Base-by-base conservation (phyloP, 257 asterid species). In the Cynanchum wilfordii region DNA sequence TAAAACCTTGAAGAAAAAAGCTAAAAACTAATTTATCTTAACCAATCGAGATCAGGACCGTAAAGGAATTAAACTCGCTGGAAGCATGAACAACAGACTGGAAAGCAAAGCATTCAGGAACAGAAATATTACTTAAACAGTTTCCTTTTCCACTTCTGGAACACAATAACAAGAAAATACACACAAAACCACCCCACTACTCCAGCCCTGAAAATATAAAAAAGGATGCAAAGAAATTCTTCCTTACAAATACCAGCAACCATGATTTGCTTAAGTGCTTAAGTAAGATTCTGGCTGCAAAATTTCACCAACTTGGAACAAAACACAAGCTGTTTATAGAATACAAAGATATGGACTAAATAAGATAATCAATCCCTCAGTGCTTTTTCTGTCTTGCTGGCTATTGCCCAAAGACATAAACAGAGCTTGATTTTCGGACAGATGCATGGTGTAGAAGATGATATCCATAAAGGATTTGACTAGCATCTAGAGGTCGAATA, bases 281-380 rank as follows among this genome's bases (percentile, higher is more conserved):
- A 49, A 27, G 66, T 3, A 27, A 72, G 63, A 62, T 49, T 55
- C 19, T 29, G n/a, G 12, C 2, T 27, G 22, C 63, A 38, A 30
- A 66, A 64, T 3, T 50, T 33, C 42, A 58, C 36, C 36, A 11
- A 58, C 3, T 11, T 9, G 4, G 38, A 10, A 58, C 1, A 20
- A 59, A 30, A 59, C 42, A 24, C 30, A 58, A 42, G 42, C 42
- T 29, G 13, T 2, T 27, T 25, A n/a, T n/a, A 24, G 79, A 74
- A 49, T 67, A 59, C 75, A 72, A 79, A 75, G 59, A 71, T 30
- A 20, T 1, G 58, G 24, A n/a, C 1, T 47, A 15, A 7, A 3
- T 29, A 12, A 17, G 6, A 27, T 59, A 59, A 2, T 27, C n/a
- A 27, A 1, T 13, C 17, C 6, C 5, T 13, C 4, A 3, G 3